Percentiles rank a stretch among this genome's conserved stretches.
These are phyloP conservation scores for Colletotrichum falcatum DNA, from an alignment of 2,329 filamentous ascomycete species.

Conservation along the genomic window DNA sequence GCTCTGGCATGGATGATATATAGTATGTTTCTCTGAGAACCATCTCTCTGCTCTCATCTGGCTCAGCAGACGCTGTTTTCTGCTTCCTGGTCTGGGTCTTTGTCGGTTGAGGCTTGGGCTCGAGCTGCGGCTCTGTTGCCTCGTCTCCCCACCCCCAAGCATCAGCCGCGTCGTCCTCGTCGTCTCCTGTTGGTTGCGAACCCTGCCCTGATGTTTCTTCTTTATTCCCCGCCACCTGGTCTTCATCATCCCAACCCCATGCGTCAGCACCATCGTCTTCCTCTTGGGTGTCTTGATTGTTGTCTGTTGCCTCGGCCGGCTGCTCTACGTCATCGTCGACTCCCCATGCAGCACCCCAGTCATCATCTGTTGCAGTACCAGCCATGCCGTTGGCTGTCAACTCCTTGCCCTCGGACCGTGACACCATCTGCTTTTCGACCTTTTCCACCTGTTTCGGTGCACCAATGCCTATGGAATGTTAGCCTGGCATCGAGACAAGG, in stretches of 20 bases:
- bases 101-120: constrained; percentile 43
- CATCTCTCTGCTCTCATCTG: constrained; percentile 69
- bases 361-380: constrained; percentile 61
- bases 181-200: constrained; percentile 44
- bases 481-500: not conserved
- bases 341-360: constrained; percentile 86
- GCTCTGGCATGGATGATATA: constrained; percentile 87
- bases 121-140: constrained; percentile 45
- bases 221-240: constrained; percentile 54
- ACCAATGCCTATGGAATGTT: constrained; percentile 60
- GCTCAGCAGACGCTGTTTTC: constrained; percentile 42
- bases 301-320: constrained; percentile 43
- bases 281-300: constrained; percentile 41
- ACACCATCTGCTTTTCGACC: constrained; percentile 85
- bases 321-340: constrained; percentile 68
- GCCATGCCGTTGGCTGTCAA: constrained; percentile 65
- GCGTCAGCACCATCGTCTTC: constrained; percentile 70
- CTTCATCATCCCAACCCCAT: constrained; percentile 87
- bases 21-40: constrained; percentile 88
- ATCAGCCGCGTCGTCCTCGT: constrained; percentile 67
- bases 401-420: constrained; percentile 73
- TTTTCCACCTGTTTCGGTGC: constrained; percentile 79
- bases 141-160: constrained; percentile 91
- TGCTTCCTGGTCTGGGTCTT: constrained; percentile 38
- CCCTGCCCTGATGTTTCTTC: constrained; percentile 43